Evolutionary conservation across 2,329 filamentous ascomycete species (phyloP).

Genomic region (Xylaria sp.): DNA sequence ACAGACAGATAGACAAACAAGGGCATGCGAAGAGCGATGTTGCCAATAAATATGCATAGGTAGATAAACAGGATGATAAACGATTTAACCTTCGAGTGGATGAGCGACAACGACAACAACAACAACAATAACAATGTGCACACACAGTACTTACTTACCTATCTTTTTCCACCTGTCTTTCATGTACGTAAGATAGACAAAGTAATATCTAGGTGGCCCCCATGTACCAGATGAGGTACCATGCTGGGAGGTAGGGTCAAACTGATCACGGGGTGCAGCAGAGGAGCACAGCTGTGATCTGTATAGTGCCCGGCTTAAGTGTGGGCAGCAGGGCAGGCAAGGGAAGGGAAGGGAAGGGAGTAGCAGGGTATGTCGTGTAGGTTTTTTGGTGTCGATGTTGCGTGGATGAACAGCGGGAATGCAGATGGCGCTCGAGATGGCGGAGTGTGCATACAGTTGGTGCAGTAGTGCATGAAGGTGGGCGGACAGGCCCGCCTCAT

Average conservation of each 20-base stretch:
- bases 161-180: neutral
- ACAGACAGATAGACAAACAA: neutral
- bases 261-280: slow-evolving; percentile 26
- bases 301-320: neutral
- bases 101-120: neutral
- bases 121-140: neutral
- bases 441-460: slow-evolving; percentile 12
- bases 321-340: neutral
- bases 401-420: slow-evolving; percentile 24
- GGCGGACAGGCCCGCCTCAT: slow-evolving; percentile 2
- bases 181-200: neutral
- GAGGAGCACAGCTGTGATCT: slow-evolving; percentile 6
- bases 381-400: neutral
- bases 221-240: neutral
- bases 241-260: slow-evolving; percentile 3
- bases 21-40: slow-evolving; percentile 12
- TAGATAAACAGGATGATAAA: neutral
- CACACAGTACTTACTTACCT: neutral
- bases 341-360: neutral
- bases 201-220: neutral
- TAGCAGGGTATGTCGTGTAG: neutral
- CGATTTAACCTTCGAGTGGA: neutral
- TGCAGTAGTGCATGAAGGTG: slow-evolving; percentile 4
- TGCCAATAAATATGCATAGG: neutral
- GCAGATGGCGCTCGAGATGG: slow-evolving; percentile 27